Base-by-base conservation (phyloP, 2,329 filamentous ascomycete genomes). In the Colletotrichum sojae region DNA sequence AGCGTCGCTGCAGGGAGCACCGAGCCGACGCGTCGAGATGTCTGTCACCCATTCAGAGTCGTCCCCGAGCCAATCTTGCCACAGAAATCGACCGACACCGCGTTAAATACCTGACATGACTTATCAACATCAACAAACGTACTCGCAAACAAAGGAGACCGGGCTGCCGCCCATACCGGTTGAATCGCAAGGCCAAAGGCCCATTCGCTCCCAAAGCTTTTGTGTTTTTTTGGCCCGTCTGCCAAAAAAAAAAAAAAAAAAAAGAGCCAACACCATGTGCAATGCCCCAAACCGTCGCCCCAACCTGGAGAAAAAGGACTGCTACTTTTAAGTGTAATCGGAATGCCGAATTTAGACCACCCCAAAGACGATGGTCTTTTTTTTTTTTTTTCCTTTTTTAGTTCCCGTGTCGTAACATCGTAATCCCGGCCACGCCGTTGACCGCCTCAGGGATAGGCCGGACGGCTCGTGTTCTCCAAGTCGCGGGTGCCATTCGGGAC, bases 361-460 rank as follows among this genome's bases (percentile, higher is more conserved):
- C 53, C 61, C 27, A 25, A 60, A 53, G 16, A n/a, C 46, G n/a
- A 12, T 51, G 22, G 40, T 43, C 40, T 43, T n/a, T 70, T 56
- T 20, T 49, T 54, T 36, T 70, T 56, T 20, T 49, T 54, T 36
- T 22, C 4, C 22, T 22, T 67, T 63, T 60, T 65, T 68, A 46
- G 55, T 65, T 53, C 27, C 54, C 62, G 36, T 70, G 56, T 71
- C 67, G 48, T 70, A 71, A 71, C 67, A 56, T 71, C 69, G 53
- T 71, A 62, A 71, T 70, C 51, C 58, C 48, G 51, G 51, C 36
- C 31, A 18, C 9, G 27, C 48, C 12, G 5, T 43, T 12, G 13
- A 16, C 6, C 16, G 15, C 46, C 49, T 71, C 71, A 73, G 22
- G 72, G 72, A 25, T 73, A 73, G 15, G 70, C 63, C 45, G 64